Conservation (phyloP, 192 early-diverging fungal species). For the Rhizoclosmatium globosum region DNA sequence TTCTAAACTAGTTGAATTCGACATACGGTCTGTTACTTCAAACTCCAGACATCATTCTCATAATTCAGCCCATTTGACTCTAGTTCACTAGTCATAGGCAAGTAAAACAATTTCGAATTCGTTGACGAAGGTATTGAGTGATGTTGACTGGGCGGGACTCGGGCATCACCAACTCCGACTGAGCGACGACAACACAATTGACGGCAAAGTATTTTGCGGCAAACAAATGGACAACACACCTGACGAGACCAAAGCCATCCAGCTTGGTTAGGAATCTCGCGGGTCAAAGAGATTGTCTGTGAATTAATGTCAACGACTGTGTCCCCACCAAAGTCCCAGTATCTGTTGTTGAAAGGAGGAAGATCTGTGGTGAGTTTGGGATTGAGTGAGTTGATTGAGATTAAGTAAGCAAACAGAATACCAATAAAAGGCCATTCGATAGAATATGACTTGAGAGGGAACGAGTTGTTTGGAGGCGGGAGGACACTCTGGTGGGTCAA, state of each 20-base stretch:
- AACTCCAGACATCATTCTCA: background rate
- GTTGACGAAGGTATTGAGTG: background rate
- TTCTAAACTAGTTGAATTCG: no score
- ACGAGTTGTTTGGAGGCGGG: background rate
- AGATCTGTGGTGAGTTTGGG: background rate
- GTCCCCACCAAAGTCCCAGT: constrained; percentile 95
- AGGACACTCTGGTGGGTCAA: background rate
- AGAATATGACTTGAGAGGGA: constrained; percentile 8
- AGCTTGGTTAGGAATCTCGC: constrained; percentile 74
- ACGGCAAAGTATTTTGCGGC: background rate
- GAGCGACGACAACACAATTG: background rate
- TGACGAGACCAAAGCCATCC: constrained; percentile 81
- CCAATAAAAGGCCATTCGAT: constrained; percentile 5
- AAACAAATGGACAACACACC: background rate
- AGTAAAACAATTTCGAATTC: background rate
- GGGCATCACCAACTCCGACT: background rate
- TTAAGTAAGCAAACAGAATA: background rate
- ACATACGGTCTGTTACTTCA: background rate
- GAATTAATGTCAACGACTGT: constrained; percentile 86
- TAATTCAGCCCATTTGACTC: no score
- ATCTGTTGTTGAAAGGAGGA: constrained; percentile 50
- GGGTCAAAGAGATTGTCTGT: constrained; percentile 79
- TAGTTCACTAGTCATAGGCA: no score
- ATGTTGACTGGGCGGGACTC: no score
- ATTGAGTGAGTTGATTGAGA: background rate